Evolutionary conservation across 2,329 filamentous ascomycete genomes (phyloP).

Genomic region (Fusarium musae): DNA sequence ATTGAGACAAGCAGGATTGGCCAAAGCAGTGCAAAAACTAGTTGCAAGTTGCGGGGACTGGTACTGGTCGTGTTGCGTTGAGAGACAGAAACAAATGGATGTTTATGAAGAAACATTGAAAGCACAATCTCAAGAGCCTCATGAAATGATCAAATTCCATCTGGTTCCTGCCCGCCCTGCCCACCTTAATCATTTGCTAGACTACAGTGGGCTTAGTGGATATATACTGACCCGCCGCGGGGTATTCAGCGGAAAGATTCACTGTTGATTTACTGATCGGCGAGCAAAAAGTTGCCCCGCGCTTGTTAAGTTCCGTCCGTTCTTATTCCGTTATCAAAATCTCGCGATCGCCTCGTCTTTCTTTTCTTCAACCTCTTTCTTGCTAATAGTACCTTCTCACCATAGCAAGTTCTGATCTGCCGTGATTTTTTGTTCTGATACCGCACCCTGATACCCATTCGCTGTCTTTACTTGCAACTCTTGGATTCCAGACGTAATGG

Average conservation of each 20-base stretch:
- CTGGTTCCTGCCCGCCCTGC: neutral
- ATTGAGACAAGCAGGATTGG: neutral
- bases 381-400: neutral
- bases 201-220: neutral
- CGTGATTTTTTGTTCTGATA: neutral
- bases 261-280: constrained; percentile 7
- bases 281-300: constrained; percentile 10
- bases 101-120: neutral
- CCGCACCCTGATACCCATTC: constrained; percentile 2
- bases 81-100: neutral
- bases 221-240: constrained; percentile 18
- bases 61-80: neutral
- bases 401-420: neutral
- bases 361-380: neutral
- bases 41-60: neutral
- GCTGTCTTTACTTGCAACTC: neutral
- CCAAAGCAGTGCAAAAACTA: neutral
- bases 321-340: constrained; percentile 8
- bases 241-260: constrained; percentile 16
- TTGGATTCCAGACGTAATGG: constrained; percentile 47
- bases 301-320: neutral
- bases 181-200: neutral
- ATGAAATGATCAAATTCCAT: neutral
- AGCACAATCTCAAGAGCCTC: constrained; percentile 3
- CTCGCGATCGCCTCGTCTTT: constrained; percentile 12